Conservation (phyloP, 768 basidiomycete genomes). For the Boletus huronensis region DNA sequence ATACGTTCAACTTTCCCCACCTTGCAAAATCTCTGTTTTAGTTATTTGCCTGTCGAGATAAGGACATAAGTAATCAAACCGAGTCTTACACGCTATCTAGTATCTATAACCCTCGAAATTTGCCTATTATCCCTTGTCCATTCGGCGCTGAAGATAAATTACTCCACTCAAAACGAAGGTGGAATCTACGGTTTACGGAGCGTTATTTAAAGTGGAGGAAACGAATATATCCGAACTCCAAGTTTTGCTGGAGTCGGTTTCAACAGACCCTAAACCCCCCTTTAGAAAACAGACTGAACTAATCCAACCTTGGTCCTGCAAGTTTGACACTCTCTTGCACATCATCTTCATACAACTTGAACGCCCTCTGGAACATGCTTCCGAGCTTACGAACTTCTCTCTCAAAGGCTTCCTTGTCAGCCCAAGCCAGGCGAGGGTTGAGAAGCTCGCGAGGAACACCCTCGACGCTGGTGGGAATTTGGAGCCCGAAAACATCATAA, state of each 20-base stretch:
- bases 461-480: slow-evolving; percentile 77
- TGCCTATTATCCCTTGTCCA: too few species aligned
- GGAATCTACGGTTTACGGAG: slow-evolving; percentile 6
- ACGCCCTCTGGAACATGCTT: slow-evolving; percentile 93
- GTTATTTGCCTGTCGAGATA: too few species aligned
- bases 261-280: background rate
- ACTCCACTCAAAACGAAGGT: background rate
- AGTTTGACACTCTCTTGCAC: slow-evolving; percentile 75
- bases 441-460: slow-evolving; percentile 90
- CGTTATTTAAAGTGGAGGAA: background rate
- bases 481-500: slow-evolving; percentile 79
- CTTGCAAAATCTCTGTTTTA: background rate
- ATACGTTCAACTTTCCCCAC: background rate
- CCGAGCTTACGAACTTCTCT: slow-evolving; percentile 85
- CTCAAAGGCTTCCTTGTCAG: slow-evolving; percentile 84
- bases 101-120: too few species aligned
- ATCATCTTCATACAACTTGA: slow-evolving; percentile 86
- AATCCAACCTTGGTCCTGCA: slow-evolving; percentile 64
- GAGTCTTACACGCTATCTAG: too few species aligned
- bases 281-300: background rate
- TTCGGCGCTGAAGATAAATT: too few species aligned
- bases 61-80: too few species aligned
- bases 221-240: background rate
- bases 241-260: background rate
- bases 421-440: slow-evolving; percentile 85